Evolutionary conservation across 192 early-diverging fungal genomes (phyloP).

Genomic region (Coemansia sp.): DNA sequence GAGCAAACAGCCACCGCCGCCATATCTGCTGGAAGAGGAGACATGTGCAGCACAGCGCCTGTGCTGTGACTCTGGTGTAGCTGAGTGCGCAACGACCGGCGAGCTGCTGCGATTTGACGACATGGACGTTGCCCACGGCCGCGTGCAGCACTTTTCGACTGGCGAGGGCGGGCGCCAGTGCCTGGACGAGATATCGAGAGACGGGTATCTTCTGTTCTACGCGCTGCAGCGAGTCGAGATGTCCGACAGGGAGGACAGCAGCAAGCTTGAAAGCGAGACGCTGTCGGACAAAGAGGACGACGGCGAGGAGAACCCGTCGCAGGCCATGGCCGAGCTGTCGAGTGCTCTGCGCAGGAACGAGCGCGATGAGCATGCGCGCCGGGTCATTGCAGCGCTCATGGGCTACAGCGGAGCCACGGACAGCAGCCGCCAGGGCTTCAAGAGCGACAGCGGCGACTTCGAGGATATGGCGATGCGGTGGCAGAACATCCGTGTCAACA

Average conservation of each 20-base stretch:
- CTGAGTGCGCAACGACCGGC: constrained; percentile 6
- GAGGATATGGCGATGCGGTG: constrained; percentile 31
- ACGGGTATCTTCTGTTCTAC: constrained; percentile 69
- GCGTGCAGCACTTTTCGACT: constrained; percentile 39
- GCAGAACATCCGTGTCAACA: constrained; percentile 17
- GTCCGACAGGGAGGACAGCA: constrained; percentile 12
- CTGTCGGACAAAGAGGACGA: background rate
- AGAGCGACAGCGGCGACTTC: background rate
- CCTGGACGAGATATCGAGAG: constrained; percentile 51
- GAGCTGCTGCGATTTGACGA: constrained; percentile 60
- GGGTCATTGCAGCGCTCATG: constrained; percentile 7
- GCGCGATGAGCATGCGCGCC: constrained; percentile 6
- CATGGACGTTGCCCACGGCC: constrained; percentile 49
- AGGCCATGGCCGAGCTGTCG: constrained; percentile 24
- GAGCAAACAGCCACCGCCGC: background rate
- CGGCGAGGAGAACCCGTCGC: background rate
- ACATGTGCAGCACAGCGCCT: background rate
- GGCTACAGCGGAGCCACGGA: constrained; percentile 6
- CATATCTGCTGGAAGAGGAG: background rate
- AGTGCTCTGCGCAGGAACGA: constrained; percentile 17
- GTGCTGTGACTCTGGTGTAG: background rate
- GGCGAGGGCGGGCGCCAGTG: constrained; percentile 33
- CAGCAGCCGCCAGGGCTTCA: background rate
- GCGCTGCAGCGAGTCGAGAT: constrained; percentile 52
- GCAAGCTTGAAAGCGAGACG: constrained; percentile 4